Conservation (phyloP, 208 protist species). For the Vickermania ingenoplastis region DNA sequence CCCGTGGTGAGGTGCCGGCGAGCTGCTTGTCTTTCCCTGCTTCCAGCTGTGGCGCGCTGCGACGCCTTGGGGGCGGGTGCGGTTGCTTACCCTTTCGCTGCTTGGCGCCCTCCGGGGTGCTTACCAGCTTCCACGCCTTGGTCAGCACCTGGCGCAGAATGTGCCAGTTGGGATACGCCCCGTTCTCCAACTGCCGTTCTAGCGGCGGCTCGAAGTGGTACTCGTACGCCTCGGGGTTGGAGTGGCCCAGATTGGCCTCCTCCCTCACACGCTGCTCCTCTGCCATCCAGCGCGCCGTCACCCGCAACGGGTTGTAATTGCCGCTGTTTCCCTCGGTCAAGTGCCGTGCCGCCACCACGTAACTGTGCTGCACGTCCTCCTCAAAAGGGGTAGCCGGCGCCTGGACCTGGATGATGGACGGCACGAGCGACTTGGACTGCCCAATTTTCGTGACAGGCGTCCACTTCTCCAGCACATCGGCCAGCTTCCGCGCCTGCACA, state of each 20-base stretch:
- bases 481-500: constrained; percentile 6
- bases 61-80: too few relatives aligned
- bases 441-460: background rate
- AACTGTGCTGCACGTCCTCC: constrained; percentile 8
- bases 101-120: background rate
- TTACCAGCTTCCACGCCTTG: background rate
- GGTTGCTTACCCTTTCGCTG: too few relatives aligned
- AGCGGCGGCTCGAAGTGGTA: background rate
- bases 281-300: background rate
- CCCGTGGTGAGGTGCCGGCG: background rate
- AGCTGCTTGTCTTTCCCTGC: too few relatives aligned
- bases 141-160: background rate
- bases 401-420: constrained; percentile 1
- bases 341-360: background rate
- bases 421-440: background rate
- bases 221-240: background rate
- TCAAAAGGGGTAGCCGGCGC: constrained; percentile 1
- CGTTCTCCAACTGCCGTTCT: background rate
- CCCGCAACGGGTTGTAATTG: background rate
- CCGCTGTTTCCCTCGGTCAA: background rate
- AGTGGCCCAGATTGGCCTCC: background rate
- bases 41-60: too few relatives aligned
- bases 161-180: background rate
- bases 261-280: background rate
- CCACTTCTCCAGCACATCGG: background rate